Evolutionary conservation across 2,329 filamentous ascomycete species (phyloP), one percentile per base, ranked within the genome.

Genomic region (Colletotrichum sp.): DNA sequence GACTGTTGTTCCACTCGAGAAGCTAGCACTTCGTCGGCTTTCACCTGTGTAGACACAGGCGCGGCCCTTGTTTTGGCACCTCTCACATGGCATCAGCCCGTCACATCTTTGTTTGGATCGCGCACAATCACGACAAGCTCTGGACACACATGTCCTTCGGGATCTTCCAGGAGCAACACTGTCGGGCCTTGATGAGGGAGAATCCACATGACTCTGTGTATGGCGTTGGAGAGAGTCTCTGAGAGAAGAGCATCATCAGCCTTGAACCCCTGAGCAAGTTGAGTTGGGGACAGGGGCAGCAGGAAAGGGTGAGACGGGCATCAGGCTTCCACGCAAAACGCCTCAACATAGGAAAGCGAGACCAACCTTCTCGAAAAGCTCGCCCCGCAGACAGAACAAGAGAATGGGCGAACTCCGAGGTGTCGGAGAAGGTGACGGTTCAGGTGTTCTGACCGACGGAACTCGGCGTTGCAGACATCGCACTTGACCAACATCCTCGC

Each of bases 401-500:
- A n/a, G 21, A 63, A 69, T 48, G 56, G 67, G 7, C 67, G 67
- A 16, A 30, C 56, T 38, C 67, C 67, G 56, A 69, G 56, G n/a
- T 69, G 56, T 16, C 67, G 67, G 30, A 69, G 67, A 34, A 52
- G 18, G 26, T 69, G 67, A 30, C 67, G 55, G 7, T 61, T 69
- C 34, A 69, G 67, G n/a, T 69, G 67, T 18, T 69, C 67, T 16
- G 67, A 28, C n/a, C 67, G 67, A 43, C 67, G 67, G 24, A 69
- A 69, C 56, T 69, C 67, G n/a, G 67, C 56, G n/a, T 59, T 28
- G 59, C 56, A 69, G 12, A 69, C 56, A 38, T 69, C 52, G 18
- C 67, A 69, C 48, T 63, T 69, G 55, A 62, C 26, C 36, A 61
- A 16, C 56, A 32, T 69, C 9, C 14, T 30, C 34, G 34, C 56